A percentile compares a stretch with the other conserved stretches of the same genome.
These are phyloP conservation scores for Tricladium varicosporioides DNA, from an alignment of 2,329 filamentous ascomycete species.

Conservation along the genomic window DNA sequence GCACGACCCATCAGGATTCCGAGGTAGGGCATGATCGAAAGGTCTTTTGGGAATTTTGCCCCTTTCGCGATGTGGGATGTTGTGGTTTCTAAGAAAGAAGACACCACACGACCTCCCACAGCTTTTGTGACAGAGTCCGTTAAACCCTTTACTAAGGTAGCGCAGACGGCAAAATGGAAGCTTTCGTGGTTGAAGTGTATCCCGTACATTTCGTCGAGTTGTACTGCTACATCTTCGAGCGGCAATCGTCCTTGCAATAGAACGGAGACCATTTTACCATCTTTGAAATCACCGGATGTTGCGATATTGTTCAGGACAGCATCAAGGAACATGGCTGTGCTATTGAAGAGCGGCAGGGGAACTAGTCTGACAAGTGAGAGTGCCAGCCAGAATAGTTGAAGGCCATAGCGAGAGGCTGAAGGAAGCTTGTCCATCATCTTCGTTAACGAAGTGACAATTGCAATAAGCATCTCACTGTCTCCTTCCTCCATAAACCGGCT, in stretches of 20 bases:
- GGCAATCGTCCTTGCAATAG: slow-evolving; percentile 59
- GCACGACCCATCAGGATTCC: slow-evolving; percentile 57
- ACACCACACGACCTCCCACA: slow-evolving; percentile 58
- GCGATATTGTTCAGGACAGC: slow-evolving; percentile 64
- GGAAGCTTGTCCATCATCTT: slow-evolving; percentile 71
- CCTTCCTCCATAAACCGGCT: slow-evolving; percentile 62
- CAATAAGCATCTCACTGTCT: slow-evolving; percentile 66
- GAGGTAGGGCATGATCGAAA: slow-evolving; percentile 51
- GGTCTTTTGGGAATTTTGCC: slow-evolving; percentile 28
- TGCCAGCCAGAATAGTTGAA: slow-evolving; percentile 69
- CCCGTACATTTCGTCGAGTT: slow-evolving; percentile 63
- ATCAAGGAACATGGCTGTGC: slow-evolving; percentile 62
- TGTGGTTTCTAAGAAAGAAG: slow-evolving; percentile 57
- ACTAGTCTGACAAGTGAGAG: slow-evolving; percentile 65
- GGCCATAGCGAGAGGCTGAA: slow-evolving; percentile 63
- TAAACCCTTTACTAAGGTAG: slow-evolving; percentile 61
- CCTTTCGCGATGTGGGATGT: slow-evolving; percentile 32
- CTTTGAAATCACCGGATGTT: slow-evolving; percentile 57
- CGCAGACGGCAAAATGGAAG: slow-evolving; percentile 67
- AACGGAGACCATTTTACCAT: slow-evolving; percentile 56
- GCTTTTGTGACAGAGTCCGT: slow-evolving; percentile 60
- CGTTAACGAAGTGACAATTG: slow-evolving; percentile 64
- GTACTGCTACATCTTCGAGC: slow-evolving; percentile 59
- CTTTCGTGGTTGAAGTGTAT: slow-evolving; percentile 62
- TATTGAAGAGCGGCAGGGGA: slow-evolving; percentile 62